A percentile compares a stretch with the other conserved stretches of the same genome.
Conservation (phyloP, 495 filamentous ascomycete genomes). For the Trichoderma erinaceum region DNA sequence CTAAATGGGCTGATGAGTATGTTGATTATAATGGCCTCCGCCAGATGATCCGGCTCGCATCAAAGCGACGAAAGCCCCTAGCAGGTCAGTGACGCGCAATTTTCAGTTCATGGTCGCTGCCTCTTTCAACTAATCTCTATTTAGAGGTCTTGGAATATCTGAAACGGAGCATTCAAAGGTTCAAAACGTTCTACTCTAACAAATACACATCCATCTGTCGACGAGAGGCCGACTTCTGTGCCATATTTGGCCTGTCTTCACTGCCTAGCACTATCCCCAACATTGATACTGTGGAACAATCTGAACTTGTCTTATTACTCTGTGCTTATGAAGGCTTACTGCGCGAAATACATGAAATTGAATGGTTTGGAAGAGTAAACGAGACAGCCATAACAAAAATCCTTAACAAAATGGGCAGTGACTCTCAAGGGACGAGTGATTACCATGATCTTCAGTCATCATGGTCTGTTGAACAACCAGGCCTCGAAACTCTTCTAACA, state of each 20-base stretch:
- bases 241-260: background rate
- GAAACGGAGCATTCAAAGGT: background rate
- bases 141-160: background rate
- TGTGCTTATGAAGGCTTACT: background rate
- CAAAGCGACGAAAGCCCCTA: background rate
- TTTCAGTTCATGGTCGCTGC: background rate
- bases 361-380: background rate
- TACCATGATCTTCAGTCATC: background rate
- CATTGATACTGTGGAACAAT: background rate
- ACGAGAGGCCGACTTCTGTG: background rate
- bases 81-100: background rate
- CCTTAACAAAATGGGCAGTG: background rate
- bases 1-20: constrained; percentile 25
- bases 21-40: constrained; percentile 25
- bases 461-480: background rate
- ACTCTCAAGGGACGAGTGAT: background rate
- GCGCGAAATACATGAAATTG: background rate
- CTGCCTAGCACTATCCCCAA: background rate
- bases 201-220: background rate
- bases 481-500: background rate
- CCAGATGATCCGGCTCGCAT: constrained; percentile 8
- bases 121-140: background rate
- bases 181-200: background rate
- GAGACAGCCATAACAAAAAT: background rate
- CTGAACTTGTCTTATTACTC: background rate